Base-by-base conservation (phyloP, 495 filamentous ascomycete genomes). In the Hypoxylon rickii region DNA sequence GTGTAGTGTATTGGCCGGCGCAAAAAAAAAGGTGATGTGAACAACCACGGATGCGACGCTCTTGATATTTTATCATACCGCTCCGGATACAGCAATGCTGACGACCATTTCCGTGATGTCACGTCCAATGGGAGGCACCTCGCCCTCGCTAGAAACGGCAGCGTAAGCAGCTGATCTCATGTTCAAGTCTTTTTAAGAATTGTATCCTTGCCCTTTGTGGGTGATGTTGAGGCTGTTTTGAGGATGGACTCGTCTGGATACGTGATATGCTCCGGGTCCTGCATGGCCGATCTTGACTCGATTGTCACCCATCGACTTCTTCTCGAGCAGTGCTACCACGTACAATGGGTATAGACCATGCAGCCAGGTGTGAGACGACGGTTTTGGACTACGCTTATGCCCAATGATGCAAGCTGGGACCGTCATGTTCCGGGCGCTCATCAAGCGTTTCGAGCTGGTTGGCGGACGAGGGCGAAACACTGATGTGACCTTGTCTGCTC, bases 401-500 rank as follows among this genome's bases (percentile, higher is more conserved):
- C 46, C 55, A 64, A 64, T 64, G 55, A 64, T 64, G 61, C 55
- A 64, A 64, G 48, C 49, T 55, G 51, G 55, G 49, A 54, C 51
- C 60, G 48, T 49, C 31, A 19, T 21, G 44, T 63, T 58, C 49
- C 53, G 48, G n/a, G 59, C 59, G 53, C 19, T 38, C 54, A 33
- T 18, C 22, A 18, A 43, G 61, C 18, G 55, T 51, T 64, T 55
- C 55, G 39, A 58, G 44, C 19, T 54, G 59, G 59, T 58, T 54
- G 59, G 44, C 53, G 59, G 59, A 58, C 36, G 44, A 63, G 48
- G 15, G 61, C 61, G 61, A 64, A 39, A 64, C 61, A 59, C 38
- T 48, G 44, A 63, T 63, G 44, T 53, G 44, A 63, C 59, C 48
- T 48, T 51, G 44, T 44, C 7, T 40, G 59, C 48, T 53, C 48